Percentiles rank a stretch among this genome's conserved stretches.
phyloP scores from a whole-genome alignment of 2,329 filamentous ascomycete species.

The Curvularia eragrostidis region DNA sequence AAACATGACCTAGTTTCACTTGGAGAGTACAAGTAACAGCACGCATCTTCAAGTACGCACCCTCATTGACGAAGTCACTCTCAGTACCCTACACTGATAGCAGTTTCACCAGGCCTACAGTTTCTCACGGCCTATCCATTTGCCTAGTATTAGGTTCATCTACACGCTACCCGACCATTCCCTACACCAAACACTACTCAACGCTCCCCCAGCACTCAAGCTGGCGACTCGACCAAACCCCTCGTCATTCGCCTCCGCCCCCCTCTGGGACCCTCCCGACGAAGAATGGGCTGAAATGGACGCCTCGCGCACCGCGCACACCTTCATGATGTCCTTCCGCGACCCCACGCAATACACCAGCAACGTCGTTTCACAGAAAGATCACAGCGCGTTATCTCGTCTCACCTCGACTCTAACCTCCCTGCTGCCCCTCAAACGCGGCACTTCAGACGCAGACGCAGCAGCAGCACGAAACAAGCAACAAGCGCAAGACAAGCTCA shows the following conservation, averaged over 20 bases:
- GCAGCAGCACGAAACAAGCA: background rate
- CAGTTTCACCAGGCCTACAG: background rate
- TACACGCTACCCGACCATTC: background rate
- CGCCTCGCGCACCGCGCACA: slow-evolving; percentile 7
- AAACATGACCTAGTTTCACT: background rate
- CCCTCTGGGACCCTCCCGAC: slow-evolving; percentile 21
- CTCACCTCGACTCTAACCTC: slow-evolving; percentile 5
- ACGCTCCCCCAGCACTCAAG: background rate
- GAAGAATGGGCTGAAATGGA: slow-evolving; percentile 19
- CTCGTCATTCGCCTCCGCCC: slow-evolving; percentile 2
- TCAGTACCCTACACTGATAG: background rate
- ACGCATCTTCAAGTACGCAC: background rate
- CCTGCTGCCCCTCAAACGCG: background rate
- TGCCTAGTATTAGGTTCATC: background rate
- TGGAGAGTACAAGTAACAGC: background rate
- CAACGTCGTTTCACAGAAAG: background rate
- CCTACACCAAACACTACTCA: background rate
- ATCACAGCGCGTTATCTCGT: background rate
- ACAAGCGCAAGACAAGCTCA: background rate
- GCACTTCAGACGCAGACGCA: background rate
- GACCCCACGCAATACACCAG: background rate
- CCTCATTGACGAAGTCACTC: background rate
- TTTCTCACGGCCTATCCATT: slow-evolving; percentile 1
- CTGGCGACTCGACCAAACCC: background rate
- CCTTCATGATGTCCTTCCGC: slow-evolving; percentile 17